A percentile compares a stretch with the other conserved stretches of the same genome.
phyloP scores from a whole-genome alignment of 805 yeast genomes.

The Wickerhamiella kurtzmanii region DNA sequence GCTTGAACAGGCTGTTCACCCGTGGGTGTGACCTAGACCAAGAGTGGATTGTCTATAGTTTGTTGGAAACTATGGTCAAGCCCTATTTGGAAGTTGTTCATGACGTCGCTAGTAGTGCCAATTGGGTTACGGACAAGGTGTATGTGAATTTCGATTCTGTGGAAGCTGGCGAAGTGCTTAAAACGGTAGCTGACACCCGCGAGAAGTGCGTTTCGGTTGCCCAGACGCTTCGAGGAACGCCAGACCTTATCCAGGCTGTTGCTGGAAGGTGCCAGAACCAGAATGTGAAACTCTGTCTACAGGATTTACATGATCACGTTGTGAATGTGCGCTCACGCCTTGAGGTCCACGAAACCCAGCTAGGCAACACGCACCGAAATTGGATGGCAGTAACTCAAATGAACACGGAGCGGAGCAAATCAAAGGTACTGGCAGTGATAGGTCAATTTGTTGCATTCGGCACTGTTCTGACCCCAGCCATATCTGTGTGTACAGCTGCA shows the following conservation, averaged over 20 bases:
- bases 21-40: background rate
- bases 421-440: constrained; percentile 2
- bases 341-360: constrained; percentile 4
- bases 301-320: background rate
- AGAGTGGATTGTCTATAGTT: constrained; percentile 4
- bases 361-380: constrained; percentile 6
- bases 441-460: constrained; percentile 4
- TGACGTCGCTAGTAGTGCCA: background rate
- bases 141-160: constrained; percentile 3
- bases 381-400: constrained; percentile 10
- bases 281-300: background rate
- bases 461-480: constrained; percentile 5
- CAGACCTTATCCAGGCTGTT: constrained; percentile 1
- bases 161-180: constrained; percentile 2
- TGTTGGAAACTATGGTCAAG: background rate
- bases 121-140: constrained; percentile 5
- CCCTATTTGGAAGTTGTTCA: background rate
- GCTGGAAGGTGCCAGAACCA: background rate
- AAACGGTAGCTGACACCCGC: constrained; percentile 3
- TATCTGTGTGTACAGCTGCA: constrained; percentile 5
- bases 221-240: constrained; percentile 1
- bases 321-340: constrained; percentile 3
- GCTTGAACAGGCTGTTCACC: background rate
- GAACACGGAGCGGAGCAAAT: constrained; percentile 6
- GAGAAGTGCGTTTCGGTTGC: background rate